These are phyloP conservation scores for Paramecium sexaurelia DNA, from an alignment of 73 alveolate genomes.

Conservation along the genomic window DNA sequence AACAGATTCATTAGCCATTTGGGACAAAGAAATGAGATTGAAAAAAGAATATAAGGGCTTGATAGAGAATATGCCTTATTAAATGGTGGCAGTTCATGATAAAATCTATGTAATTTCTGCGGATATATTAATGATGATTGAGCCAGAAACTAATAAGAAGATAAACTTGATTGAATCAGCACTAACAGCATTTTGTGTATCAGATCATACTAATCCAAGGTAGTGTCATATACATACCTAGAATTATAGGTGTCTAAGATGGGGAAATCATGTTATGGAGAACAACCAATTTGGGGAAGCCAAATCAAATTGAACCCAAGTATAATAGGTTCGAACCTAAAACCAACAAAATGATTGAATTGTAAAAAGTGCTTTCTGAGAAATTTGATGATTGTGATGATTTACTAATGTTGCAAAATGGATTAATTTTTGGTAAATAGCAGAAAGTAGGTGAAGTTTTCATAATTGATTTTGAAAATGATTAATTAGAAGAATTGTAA, in stretches of 20 bases:
- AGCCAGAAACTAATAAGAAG: background rate
- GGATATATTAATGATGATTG: background rate
- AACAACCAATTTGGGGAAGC: background rate
- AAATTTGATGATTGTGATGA: slow-evolving; percentile 45
- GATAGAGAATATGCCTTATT: slow-evolving; percentile 23
- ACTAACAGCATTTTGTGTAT: slow-evolving; percentile 4
- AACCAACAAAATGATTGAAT: background rate
- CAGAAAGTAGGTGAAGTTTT: slow-evolving; percentile 37
- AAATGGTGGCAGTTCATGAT: slow-evolving; percentile 21
- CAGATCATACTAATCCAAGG: slow-evolving; percentile 50
- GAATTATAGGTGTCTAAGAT: slow-evolving; percentile 19
- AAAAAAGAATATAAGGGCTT: slow-evolving; percentile 13
- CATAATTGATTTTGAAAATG: slow-evolving; percentile 17
- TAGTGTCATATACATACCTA: slow-evolving; percentile 46
- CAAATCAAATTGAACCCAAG: slow-evolving; percentile 10
- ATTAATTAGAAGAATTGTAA: slow-evolving; percentile 10
- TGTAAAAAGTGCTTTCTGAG: background rate
- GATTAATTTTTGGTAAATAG: background rate
- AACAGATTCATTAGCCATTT: slow-evolving; percentile 23
- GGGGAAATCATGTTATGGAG: background rate
- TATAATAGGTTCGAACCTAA: background rate
- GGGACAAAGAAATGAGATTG: slow-evolving; percentile 41
- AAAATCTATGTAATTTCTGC: background rate
- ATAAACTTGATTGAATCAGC: background rate
- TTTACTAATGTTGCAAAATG: background rate